Evolutionary conservation across 805 yeast genomes (phyloP), one percentile per base, ranked within the genome.

Genomic region (Brettanomyces naardenensis): DNA sequence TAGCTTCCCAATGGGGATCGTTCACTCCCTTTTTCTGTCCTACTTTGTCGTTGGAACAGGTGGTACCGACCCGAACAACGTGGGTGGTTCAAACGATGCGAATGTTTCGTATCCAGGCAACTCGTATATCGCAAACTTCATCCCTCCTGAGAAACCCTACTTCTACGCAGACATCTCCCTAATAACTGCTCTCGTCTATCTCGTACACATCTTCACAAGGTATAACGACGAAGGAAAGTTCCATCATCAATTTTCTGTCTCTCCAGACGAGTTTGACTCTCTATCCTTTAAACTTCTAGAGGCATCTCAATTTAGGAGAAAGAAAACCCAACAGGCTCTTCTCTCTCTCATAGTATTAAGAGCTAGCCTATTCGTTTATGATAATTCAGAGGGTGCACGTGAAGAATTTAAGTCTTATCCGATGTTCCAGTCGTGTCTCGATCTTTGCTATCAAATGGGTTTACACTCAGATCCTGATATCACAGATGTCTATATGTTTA

Each of bases 151-250:
- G 22, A 46, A 40, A 19, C 15, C 22, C 3, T 40, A 19, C 29
- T 36, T 35, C 26, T 47, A 44, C 39, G 38, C 46, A 11, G 35
- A 29, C 14, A 18, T 46, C 29, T 36, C 48, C 5, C 31, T 40
- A 11, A 26, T 42, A 13, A 19, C 39, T 5, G 41, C 41, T 6
- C n/a, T 46, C 3, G 35, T 44, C 22, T 40, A 40, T 23, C 19
- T 36, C 6, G 41, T 30, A 2, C 30, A 23, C 6, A 17, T 46
- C 17, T 47, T 42, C 14, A 31, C 40, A 2, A 35, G 35, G 25
- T 15, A 33, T 17, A 31, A 39, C 21, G 19, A n/a, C 5, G 19
- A 29, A 5, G 19, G 27, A 4, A 9, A 14, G 2, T 40, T 43
- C n/a, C 19, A 39, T n/a, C 15, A 31, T 11, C 18, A 28, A 15